Base-by-base conservation (phyloP, 805 yeast genomes). In the Starmera amethionina region DNA sequence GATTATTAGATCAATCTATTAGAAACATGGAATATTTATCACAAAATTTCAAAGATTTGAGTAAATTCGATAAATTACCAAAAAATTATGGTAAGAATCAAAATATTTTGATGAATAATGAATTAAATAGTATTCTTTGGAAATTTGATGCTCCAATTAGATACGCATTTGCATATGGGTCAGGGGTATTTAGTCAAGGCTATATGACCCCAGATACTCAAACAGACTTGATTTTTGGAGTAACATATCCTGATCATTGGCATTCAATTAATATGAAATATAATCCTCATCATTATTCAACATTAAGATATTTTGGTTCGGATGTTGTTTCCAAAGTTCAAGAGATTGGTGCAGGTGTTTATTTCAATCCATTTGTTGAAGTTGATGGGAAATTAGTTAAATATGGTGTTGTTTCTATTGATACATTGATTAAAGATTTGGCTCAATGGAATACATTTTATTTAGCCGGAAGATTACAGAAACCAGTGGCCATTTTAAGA, bases 111-210 rank as follows among this genome's bases (percentile, higher is more conserved):
- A 64, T 75, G 4, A 64, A 65, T 31, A 58, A 56, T 9, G 65
- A 70, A 8, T 61, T 86, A 27, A 56, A 68, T 14, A 56, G 67
- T 3, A 68, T 82, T 3, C 51, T 81, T 32, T 60, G 73, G 60
- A 63, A 67, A 36, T 85, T 85, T 59, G 64, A 75, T 34, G 82
- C 90, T 1, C 89, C 93, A 1, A 73, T 87, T 12, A 65, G 77
- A 40, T 83, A 75, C 51, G 80, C 96, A 1, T 84, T 90, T 61
- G 98, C 97, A 0, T 90, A 90, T 59, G 98, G 98, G 2, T 83
- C 95, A 8, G 96, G 96, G 5, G 96, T 93, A 1, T 84, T 93
- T 52, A 70, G 76, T 31, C 98, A 90, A 58, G 80, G 78, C 5
- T 60, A 65, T n/a, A 41, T 54, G 4, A 48, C 56, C 10, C 55